Evolutionary conservation across 257 asterid species (phyloP), one percentile per base, ranked within the genome.

Genomic region (Asclepias syriaca): DNA sequence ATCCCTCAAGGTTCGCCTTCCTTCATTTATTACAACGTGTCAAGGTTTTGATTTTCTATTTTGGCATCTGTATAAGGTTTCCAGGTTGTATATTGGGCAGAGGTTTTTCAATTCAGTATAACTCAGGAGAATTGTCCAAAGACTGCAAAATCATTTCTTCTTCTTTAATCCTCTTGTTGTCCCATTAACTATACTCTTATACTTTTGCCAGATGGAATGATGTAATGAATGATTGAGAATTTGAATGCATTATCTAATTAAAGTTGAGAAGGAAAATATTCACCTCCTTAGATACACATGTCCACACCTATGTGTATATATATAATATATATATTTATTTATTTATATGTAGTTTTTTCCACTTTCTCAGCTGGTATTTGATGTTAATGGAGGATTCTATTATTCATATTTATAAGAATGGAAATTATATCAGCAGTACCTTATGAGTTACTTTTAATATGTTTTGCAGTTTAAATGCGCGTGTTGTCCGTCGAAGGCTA

Each of bases 401-500:
- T 37, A 1, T 15, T 64, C 66, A 61, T 61, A 54, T 37, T 34
- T 64, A 64, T 64, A 64, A 18, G 18, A 18, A 18, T 6, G 39
- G 39, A 34, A 63, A 63, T 63, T 32, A 18, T 63, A 37, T 63
- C 67, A 18, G 68, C 37, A 63, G 27, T 43, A 43, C 48, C 68
- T 64, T 64, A 12, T 58, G 66, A 55, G 22, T 32, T 69, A 27
- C 46, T 66, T 63, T 32, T 60, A 51, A 45, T 45, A 18, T 72
- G 46, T 72, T 73, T 63, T 70, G 72, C 96, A 92, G 99, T 81
- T 83, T 95, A 78, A 88, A 90, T 83, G 92, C 87, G 48, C 85
- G 88, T 53, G 92, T 90, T 68, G 99, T 92, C 70, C 97, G 97
- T 58, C 83, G 96, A 84, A 92, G 98, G 83, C 78, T 92, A 70